Evolutionary conservation across 306 rosid species (phyloP).

Genomic region (Gleditsia sinensis): DNA sequence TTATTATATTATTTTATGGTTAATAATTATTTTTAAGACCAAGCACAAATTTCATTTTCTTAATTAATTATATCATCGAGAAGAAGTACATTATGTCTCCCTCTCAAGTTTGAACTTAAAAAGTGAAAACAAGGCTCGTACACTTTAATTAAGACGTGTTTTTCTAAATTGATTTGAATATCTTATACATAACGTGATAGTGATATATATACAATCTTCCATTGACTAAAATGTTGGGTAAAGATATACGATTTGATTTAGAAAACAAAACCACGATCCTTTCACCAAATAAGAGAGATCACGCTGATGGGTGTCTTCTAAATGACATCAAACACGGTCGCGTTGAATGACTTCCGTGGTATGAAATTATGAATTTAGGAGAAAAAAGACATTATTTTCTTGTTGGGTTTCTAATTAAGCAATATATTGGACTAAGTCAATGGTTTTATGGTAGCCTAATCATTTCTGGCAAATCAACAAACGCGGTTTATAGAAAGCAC

Average conservation of each 20-base stretch:
- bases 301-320: background rate
- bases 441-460: background rate
- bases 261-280: slow-evolving; percentile 8
- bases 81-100: too few species aligned
- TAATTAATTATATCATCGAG: too few species aligned
- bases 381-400: background rate
- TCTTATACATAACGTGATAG: background rate
- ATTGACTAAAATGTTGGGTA: background rate
- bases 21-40: too few species aligned
- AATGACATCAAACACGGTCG: background rate
- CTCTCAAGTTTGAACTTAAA: too few species aligned
- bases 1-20: too few species aligned
- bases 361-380: slow-evolving; percentile 4
- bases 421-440: background rate
- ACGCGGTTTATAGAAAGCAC: background rate
- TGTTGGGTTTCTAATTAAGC: background rate
- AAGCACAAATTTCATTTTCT: too few species aligned
- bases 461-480: background rate
- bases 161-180: too few species aligned
- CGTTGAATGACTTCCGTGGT: background rate
- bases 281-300: slow-evolving; percentile 23
- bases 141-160: too few species aligned
- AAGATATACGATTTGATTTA: background rate
- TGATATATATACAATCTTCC: background rate
- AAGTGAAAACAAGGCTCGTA: too few species aligned